Percentiles rank a stretch among this genome's conserved stretches.
These are phyloP conservation scores for Adansonia grandidieri DNA, from an alignment of 441 rosid species.

Conservation along the genomic window DNA sequence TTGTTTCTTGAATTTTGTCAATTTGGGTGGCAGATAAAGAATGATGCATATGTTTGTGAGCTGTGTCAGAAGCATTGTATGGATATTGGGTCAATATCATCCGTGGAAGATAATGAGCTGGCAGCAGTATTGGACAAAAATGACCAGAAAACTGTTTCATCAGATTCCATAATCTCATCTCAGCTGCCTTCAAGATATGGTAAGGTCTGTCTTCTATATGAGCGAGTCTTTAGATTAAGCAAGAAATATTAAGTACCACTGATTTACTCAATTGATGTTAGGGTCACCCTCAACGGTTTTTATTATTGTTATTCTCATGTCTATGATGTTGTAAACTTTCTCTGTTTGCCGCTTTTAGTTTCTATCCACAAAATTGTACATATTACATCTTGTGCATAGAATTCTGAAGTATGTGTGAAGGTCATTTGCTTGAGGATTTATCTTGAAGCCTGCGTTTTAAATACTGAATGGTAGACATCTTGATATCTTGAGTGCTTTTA, in stretches of 20 bases:
- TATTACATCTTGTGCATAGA: background rate
- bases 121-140: slow-evolving; percentile 23
- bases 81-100: slow-evolving; percentile 27
- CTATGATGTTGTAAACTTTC: background rate
- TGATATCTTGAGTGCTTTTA: background rate
- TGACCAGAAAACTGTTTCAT: slow-evolving; percentile 31
- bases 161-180: slow-evolving; percentile 34
- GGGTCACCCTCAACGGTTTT: background rate
- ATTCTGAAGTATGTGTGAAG: background rate
- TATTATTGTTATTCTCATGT: background rate
- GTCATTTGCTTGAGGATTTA: background rate
- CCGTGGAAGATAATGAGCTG: slow-evolving; percentile 34
- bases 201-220: slow-evolving; percentile 54
- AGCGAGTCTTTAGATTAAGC: slow-evolving; percentile 11
- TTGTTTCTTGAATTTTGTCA: slow-evolving; percentile 25
- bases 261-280: background rate
- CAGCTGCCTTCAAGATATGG: slow-evolving; percentile 50
- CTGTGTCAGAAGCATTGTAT: slow-evolving; percentile 73
- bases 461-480: background rate
- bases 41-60: slow-evolving; percentile 62
- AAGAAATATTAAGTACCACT: slow-evolving; percentile 1
- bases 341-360: background rate
- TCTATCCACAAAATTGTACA: background rate
- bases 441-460: background rate
- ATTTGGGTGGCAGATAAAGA: slow-evolving; percentile 55